Percentiles rank a stretch among this genome's conserved stretches.
Conservation (phyloP, 495 filamentous ascomycete genomes). For the Stereocaulon alpinum region DNA sequence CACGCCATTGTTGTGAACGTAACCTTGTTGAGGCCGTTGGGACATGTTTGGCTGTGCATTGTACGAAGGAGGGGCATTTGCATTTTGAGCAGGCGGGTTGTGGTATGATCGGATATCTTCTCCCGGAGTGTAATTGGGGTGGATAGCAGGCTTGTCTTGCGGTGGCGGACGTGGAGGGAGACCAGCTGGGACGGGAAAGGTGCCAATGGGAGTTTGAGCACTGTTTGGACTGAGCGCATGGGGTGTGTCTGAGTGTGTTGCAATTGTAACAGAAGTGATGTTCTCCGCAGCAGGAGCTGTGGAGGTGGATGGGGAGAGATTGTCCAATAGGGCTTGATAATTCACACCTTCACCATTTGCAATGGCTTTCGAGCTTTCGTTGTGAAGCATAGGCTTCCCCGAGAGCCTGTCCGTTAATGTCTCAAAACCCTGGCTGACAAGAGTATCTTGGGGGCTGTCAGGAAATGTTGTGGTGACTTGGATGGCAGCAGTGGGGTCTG, state of each 20-base stretch:
- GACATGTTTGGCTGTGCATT: constrained; percentile 28
- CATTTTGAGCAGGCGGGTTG: constrained; percentile 32
- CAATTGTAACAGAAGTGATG: constrained; percentile 23
- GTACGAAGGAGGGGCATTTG: constrained; percentile 31
- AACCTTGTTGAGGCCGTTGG: constrained; percentile 27
- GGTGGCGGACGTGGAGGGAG: constrained; percentile 41
- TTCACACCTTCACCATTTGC: constrained; percentile 34
- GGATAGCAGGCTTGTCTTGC: constrained; percentile 46
- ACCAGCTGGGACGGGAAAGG: constrained; percentile 29
- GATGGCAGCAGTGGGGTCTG: not conserved
- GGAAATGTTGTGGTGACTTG: constrained; percentile 4
- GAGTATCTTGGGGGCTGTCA: constrained; percentile 33
- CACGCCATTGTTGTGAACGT: constrained; percentile 43
- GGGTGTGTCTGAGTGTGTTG: constrained; percentile 27
- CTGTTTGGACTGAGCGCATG: constrained; percentile 28
- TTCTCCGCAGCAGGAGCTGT: constrained; percentile 29
- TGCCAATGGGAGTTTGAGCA: constrained; percentile 31
- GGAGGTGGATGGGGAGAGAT: constrained; percentile 36
- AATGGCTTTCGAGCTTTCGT: not conserved
- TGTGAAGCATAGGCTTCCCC: constrained; percentile 9
- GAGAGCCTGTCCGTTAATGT: not conserved
- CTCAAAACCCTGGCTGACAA: constrained; percentile 20
- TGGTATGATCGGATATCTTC: constrained; percentile 51
- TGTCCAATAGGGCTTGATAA: constrained; percentile 43
- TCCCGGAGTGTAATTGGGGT: constrained; percentile 45